Conservation (phyloP, 352 stramenopile genomes). For the Elongisporangium prolatum region DNA sequence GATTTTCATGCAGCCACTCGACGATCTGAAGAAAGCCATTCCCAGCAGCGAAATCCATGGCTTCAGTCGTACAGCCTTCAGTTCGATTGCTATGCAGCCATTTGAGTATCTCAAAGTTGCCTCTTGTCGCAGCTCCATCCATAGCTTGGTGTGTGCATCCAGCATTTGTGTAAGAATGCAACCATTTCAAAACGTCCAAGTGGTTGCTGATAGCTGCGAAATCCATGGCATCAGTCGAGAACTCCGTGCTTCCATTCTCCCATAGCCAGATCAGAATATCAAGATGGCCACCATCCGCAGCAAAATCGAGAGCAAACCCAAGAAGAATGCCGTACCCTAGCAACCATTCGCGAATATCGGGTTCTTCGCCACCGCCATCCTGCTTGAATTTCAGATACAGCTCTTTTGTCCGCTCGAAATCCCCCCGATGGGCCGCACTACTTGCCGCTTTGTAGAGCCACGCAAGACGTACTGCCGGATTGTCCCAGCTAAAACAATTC, state of each 20-base stretch:
- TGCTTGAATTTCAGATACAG: not conserved
- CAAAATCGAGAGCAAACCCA: not conserved
- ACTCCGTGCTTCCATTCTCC: not conserved
- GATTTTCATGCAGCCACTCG: slow-evolving; percentile 14
- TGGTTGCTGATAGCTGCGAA: slow-evolving; percentile 14
- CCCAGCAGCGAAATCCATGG: slow-evolving; percentile 13
- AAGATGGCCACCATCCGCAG: not conserved
- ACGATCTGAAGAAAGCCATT: slow-evolving; percentile 11
- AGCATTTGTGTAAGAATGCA: slow-evolving; percentile 7
- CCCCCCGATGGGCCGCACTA: not conserved
- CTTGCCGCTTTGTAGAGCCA: not conserved
- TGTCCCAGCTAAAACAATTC: not conserved
- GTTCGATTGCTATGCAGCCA: not conserved
- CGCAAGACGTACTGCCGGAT: not conserved
- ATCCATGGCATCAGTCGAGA: slow-evolving; percentile 14
- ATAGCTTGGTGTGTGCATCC: not conserved
- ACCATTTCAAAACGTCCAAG: slow-evolving; percentile 19
- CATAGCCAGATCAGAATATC: not conserved
- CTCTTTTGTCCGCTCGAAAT: not conserved
- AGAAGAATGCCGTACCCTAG: not conserved
- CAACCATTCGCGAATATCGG: not conserved
- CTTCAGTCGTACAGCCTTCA: slow-evolving; percentile 9
- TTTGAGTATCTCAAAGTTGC: not conserved
- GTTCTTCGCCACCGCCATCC: not conserved
- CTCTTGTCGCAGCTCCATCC: not conserved